Evolutionary conservation across 1,139 yeast species (phyloP), one percentile per base, ranked within the genome.

Genomic region (Chernovozyma aurita): DNA sequence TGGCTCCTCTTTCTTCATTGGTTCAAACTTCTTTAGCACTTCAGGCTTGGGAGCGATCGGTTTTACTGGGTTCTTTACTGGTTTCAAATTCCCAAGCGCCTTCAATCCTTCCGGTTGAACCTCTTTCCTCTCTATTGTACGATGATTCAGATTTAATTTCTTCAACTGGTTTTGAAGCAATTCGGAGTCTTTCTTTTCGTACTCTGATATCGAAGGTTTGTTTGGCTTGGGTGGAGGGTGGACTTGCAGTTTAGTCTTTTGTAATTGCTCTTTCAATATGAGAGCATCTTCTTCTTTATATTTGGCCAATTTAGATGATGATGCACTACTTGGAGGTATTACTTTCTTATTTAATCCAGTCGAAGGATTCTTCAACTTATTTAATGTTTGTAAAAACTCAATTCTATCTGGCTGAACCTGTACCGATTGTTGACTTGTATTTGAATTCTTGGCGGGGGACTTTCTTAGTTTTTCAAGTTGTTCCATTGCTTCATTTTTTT

Each of bases 241-340:
- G 17, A 7, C 12, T 14, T 26, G 6, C 9, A 7, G 28, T 12
- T 29, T 28, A n/a, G 18, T 40, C 31, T 35, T 54, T 28, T 46
- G 47, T 47, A 60, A 44, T 32, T 59, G 64, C 1, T 49, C 39
- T 28, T 52, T 43, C 38, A 63, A 46, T 4, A 50, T 41, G 32
- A 51, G 51, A 2, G 59, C 36, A 32, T 60, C 66, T 18, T 39
- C 39, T 24, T 49, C 46, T 34, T 56, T 54, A 35, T 57, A 60
- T 33, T 31, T 27, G 8, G 35, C 27, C 24, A 37, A 27, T 2
- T 41, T 31, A 14, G 36, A 14, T 20, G 15, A 16, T 8, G 26
- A 3, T 12, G 31, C 12, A 11, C 12, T 11, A 9, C 8, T 20
- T 20, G 22, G 22, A 13, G 28, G 28, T 6, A 12, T 16, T 8